Evolutionary conservation across 2,329 filamentous ascomycete species (phyloP), one percentile per base, ranked within the genome.

Genomic region (Rasamsonia emersonii): DNA sequence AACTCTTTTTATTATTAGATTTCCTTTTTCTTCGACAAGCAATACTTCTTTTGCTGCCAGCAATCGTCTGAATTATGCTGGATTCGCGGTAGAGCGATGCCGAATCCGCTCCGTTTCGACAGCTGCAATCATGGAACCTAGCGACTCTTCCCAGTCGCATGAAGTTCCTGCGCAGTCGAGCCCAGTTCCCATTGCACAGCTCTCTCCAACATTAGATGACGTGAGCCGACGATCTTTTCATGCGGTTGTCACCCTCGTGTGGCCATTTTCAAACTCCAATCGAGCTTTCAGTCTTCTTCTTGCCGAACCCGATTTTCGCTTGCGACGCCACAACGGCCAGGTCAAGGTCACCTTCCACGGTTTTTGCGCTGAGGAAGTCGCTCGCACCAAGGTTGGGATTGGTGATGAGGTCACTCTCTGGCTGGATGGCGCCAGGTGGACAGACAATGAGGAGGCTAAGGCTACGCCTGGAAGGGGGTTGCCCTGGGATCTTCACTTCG

Each of bases 241-340:
- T 36, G 86, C 83, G 23, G 68, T 82, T 10, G 75, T 95, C 14
- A 89, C 86, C 6, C 75, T 96, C 20, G 78, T 85, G 36, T 96
- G 89, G 88, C 89, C 89, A 0, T 95, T 85, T 58, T 94, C 83
- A 42, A 82, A 81, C 14, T 76, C 85, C 16, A 81, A 73, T 18
- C 74, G 73, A 32, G 77, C 77, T 23, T 72, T 86, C 44, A 80
- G 85, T 16, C 78, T 95, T 30, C 72, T 93, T 13, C 72, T 96
- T 19, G 83, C 83, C 27, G 88, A 95, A 48, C 77, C 79, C 27
- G 86, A 95, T 54, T 82, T 88, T 49, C 80, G 84, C 28, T 68
- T 89, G 30, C 82, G 89, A 35, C 75, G 77, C 40, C 68, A 71
- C 24, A 80, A 75, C 43, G 89, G 89, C 9, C 86, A 94, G 58